Conservation (phyloP, 2,329 filamentous ascomycete species). For the Magnaporthiopsis rhizophila region DNA sequence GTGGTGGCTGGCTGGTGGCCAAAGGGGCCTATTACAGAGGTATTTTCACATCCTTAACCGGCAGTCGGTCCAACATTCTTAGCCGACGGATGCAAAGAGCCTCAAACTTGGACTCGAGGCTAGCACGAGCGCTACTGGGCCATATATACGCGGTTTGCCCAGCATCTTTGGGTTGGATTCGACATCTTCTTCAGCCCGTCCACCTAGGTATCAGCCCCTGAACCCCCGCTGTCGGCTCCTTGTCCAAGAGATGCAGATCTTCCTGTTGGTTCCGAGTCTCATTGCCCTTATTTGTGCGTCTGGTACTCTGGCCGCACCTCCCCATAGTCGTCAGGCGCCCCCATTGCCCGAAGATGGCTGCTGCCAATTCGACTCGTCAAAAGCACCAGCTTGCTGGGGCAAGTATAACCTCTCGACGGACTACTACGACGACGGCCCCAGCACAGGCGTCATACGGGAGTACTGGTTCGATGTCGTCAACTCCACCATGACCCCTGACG, state of each 20-base stretch:
- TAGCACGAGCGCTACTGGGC: neutral
- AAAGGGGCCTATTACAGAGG: neutral
- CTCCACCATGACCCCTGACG: conserved; percentile 32
- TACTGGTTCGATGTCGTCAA: conserved; percentile 36
- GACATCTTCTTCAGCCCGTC: neutral
- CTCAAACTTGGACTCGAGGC: neutral
- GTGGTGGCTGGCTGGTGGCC: neutral
- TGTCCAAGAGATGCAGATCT: neutral
- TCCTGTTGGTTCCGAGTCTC: neutral
- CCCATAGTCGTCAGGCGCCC: neutral
- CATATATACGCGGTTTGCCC: neutral
- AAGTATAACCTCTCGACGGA: conserved; percentile 14
- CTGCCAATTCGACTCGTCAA: conserved; percentile 4
- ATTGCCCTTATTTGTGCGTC: neutral
- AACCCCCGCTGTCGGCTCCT: neutral
- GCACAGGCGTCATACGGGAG: conserved; percentile 43
- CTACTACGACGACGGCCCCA: conserved; percentile 23
- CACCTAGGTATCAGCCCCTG: neutral
- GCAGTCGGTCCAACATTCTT: neutral
- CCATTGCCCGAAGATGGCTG: neutral
- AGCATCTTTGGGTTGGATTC: neutral
- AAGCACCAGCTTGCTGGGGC: conserved; percentile 11
- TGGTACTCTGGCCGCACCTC: neutral
- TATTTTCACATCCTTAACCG: neutral
- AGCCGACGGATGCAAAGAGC: neutral